Percentiles rank a stretch among this genome's conserved stretches.
Evolutionary conservation across 352 stramenopile genomes (phyloP).

Genomic region (Phytophthora melonis): DNA sequence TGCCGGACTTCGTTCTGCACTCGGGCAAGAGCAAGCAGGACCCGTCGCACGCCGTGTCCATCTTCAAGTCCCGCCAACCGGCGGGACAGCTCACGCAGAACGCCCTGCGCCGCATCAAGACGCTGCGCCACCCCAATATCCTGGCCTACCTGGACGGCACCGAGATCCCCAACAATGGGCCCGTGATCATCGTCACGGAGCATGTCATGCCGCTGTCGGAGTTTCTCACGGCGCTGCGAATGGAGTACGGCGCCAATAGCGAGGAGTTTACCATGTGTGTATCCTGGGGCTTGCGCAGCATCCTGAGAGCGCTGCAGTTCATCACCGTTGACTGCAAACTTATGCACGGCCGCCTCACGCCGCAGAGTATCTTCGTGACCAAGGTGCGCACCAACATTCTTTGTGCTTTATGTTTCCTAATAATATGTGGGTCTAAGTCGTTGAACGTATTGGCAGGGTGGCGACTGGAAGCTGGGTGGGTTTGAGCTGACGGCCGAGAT

Average conservation of each 20-base stretch:
- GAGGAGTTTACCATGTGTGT: conserved; percentile 90
- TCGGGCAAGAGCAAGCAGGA: conserved; percentile 89
- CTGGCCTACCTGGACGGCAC: conserved; percentile 88
- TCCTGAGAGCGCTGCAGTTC: conserved; percentile 95
- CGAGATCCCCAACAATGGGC: conserved; percentile 83
- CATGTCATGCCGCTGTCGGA: conserved; percentile 89
- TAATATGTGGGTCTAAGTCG: background rate
- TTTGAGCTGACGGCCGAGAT: conserved; percentile 93
- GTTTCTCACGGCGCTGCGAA: conserved; percentile 86
- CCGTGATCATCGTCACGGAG: conserved; percentile 96
- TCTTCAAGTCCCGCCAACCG: conserved; percentile 94
- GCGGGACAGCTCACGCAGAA: conserved; percentile 86
- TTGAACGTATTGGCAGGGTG: conserved; percentile 52
- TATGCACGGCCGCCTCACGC: conserved; percentile 91
- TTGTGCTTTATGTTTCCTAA: background rate
- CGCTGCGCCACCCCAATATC: conserved; percentile 95
- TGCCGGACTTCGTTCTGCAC: conserved; percentile 89
- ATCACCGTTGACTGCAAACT: conserved; percentile 95
- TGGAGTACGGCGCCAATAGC: conserved; percentile 63
- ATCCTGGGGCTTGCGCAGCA: conserved; percentile 93
- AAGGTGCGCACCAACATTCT: conserved; percentile 51
- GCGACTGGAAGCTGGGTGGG: conserved; percentile 96
- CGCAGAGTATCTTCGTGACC: conserved; percentile 95
- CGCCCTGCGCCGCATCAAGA: conserved; percentile 93
- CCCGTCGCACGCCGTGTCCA: conserved; percentile 76